Percentiles rank a stretch among this genome's conserved stretches.
These are phyloP conservation scores for Annulohypoxylon truncatum DNA, from an alignment of 2,329 filamentous ascomycete species.

Conservation along the genomic window DNA sequence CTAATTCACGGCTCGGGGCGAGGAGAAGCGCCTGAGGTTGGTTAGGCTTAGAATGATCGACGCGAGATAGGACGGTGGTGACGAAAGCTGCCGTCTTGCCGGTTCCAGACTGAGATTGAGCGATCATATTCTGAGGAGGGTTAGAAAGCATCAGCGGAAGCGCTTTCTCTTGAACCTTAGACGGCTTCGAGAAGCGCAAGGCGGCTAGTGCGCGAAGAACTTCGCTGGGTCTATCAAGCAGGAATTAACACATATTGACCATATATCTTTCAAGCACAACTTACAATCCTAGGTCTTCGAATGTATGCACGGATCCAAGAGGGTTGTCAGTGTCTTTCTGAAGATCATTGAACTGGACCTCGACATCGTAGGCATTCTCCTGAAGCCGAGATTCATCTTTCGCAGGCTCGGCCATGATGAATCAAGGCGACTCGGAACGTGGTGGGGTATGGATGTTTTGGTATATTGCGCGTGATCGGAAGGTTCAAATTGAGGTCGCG, in stretches of 20 bases:
- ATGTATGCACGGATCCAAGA: constrained; percentile 84
- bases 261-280: constrained; percentile 49
- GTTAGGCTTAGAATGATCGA: constrained; percentile 76
- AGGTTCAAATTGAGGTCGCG: background rate
- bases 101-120: constrained; percentile 98
- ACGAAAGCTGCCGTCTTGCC: constrained; percentile 98
- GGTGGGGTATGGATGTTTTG: background rate
- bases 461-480: background rate
- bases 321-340: constrained; percentile 89
- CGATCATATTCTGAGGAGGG: constrained; percentile 94
- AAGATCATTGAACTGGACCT: constrained; percentile 90
- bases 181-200: constrained; percentile 93
- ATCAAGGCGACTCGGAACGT: background rate
- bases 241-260: constrained; percentile 1
- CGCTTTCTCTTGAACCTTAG: constrained; percentile 96
- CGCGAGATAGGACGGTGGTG: constrained; percentile 86
- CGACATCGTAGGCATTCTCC: constrained; percentile 86
- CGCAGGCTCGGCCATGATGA: constrained; percentile 42
- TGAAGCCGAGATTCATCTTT: constrained; percentile 62
- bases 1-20: constrained; percentile 92
- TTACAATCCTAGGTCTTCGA: constrained; percentile 88
- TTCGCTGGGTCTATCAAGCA: constrained; percentile 35
- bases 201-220: constrained; percentile 80
- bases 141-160: constrained; percentile 87
- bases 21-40: constrained; percentile 88